These are phyloP conservation scores for Eragrostis curvula DNA, from an alignment of 176 grass and related monocot species.

Conservation along the genomic window DNA sequence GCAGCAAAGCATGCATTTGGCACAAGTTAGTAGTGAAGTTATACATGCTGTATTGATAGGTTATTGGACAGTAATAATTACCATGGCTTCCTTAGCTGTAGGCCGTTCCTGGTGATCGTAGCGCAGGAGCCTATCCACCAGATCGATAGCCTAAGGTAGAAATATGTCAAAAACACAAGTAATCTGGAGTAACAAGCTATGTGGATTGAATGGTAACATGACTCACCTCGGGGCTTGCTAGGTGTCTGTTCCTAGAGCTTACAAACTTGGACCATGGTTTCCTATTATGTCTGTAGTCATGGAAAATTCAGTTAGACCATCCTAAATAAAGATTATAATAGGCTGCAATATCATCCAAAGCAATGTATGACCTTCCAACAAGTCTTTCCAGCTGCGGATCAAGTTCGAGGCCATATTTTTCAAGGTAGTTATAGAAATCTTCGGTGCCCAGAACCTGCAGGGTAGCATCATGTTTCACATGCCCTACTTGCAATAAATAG, in stretches of 20 bases:
- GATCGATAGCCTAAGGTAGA: slow-evolving; percentile 82
- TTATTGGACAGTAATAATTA: slow-evolving; percentile 5
- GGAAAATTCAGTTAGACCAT: slow-evolving; percentile 23
- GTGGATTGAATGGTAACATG: not conserved
- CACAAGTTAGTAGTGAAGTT: not conserved
- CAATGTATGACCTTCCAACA: slow-evolving; percentile 68
- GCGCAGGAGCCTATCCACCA: slow-evolving; percentile 77
- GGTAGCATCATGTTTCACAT: not conserved
- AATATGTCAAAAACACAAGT: slow-evolving; percentile 30
- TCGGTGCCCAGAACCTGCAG: slow-evolving; percentile 89
- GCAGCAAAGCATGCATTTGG: slow-evolving; percentile 27
- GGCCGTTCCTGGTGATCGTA: slow-evolving; percentile 95
- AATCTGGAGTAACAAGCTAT: slow-evolving; percentile 5
- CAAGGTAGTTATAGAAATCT: slow-evolving; percentile 75
- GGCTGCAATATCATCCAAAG: slow-evolving; percentile 16
- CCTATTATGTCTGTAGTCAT: slow-evolving; percentile 68
- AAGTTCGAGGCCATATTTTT: slow-evolving; percentile 77
- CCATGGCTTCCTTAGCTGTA: slow-evolving; percentile 94
- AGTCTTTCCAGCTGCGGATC: slow-evolving; percentile 79
- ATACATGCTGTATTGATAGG: not conserved
- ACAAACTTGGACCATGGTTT: slow-evolving; percentile 82
- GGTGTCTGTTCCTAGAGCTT: slow-evolving; percentile 73
- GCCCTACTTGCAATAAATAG: not conserved
- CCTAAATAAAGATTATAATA: not conserved
- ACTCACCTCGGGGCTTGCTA: slow-evolving; percentile 77